Conservation (phyloP, 2,329 filamentous ascomycete genomes). For the Pezicula neosporulosa region DNA sequence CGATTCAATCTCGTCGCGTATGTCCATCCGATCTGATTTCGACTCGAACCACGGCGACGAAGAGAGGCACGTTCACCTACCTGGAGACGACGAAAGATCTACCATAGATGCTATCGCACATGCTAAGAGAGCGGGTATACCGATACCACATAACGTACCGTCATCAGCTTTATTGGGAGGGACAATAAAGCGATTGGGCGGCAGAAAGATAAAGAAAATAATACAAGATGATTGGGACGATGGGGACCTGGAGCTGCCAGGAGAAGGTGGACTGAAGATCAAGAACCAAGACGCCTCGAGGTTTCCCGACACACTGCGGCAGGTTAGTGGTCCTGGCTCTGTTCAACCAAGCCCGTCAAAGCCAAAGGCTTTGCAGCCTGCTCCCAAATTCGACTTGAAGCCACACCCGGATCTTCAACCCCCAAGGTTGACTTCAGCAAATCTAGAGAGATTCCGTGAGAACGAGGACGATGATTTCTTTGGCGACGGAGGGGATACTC, state of each 20-base stretch:
- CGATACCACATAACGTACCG: slow-evolving; percentile 81
- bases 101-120: slow-evolving; percentile 83
- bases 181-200: slow-evolving; percentile 86
- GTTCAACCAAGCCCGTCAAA: slow-evolving; percentile 50
- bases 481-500: slow-evolving; percentile 61
- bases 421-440: slow-evolving; percentile 27
- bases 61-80: slow-evolving; percentile 82
- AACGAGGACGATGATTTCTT: slow-evolving; percentile 60
- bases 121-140: slow-evolving; percentile 85
- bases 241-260: slow-evolving; percentile 68
- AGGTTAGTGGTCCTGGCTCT: slow-evolving; percentile 49
- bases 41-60: slow-evolving; percentile 76
- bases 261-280: slow-evolving; percentile 56
- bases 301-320: slow-evolving; percentile 66
- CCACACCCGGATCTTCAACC: slow-evolving; percentile 17
- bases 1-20: slow-evolving; percentile 77
- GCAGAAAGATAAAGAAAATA: slow-evolving; percentile 66
- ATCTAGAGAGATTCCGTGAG: slow-evolving; percentile 63
- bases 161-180: slow-evolving; percentile 87
- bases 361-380: slow-evolving; percentile 29
- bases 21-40: slow-evolving; percentile 79
- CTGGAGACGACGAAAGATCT: slow-evolving; percentile 79
- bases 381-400: slow-evolving; percentile 25
- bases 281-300: slow-evolving; percentile 57
- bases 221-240: slow-evolving; percentile 81